A percentile compares a stretch with the other conserved stretches of the same genome.
Conservation (phyloP, 73 alveolate genomes). For the Paramecium primaurelia region DNA sequence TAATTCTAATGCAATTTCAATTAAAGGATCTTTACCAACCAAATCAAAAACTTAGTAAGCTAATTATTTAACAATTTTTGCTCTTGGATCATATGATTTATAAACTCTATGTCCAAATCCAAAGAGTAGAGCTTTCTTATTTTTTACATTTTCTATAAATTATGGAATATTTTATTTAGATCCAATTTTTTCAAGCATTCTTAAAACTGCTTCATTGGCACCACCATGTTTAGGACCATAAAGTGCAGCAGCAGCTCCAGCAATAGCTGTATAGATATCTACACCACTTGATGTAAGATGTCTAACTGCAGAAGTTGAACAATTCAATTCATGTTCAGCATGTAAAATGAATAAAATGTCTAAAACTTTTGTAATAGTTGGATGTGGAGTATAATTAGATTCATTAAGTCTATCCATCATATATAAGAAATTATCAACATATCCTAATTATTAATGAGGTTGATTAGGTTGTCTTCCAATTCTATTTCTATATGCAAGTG, state of each 20-base stretch:
- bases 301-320: slow-evolving; percentile 93
- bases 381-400: slow-evolving; percentile 79
- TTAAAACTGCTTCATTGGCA: slow-evolving; percentile 92
- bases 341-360: slow-evolving; percentile 86
- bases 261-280: slow-evolving; percentile 82
- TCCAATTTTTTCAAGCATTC: slow-evolving; percentile 88
- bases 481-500: slow-evolving; percentile 83
- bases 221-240: slow-evolving; percentile 95
- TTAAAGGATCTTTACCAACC: slow-evolving; percentile 85
- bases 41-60: slow-evolving; percentile 84
- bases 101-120: slow-evolving; percentile 95
- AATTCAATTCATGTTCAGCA: slow-evolving; percentile 93
- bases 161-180: slow-evolving; percentile 75
- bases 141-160: slow-evolving; percentile 81
- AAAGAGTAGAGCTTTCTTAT: slow-evolving; percentile 74
- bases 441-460: slow-evolving; percentile 75
- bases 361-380: slow-evolving; percentile 73
- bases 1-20: slow-evolving; percentile 87
- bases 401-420: slow-evolving; percentile 86
- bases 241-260: slow-evolving; percentile 90
- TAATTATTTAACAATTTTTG: slow-evolving; percentile 73
- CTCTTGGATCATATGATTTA: slow-evolving; percentile 89
- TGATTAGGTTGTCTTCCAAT: slow-evolving; percentile 77
- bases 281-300: slow-evolving; percentile 80
- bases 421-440: slow-evolving; percentile 87